Evolutionary conservation across 164 flowering plant species (phyloP), one percentile per base, ranked within the genome.

Genomic region (Litsea cubeba): DNA sequence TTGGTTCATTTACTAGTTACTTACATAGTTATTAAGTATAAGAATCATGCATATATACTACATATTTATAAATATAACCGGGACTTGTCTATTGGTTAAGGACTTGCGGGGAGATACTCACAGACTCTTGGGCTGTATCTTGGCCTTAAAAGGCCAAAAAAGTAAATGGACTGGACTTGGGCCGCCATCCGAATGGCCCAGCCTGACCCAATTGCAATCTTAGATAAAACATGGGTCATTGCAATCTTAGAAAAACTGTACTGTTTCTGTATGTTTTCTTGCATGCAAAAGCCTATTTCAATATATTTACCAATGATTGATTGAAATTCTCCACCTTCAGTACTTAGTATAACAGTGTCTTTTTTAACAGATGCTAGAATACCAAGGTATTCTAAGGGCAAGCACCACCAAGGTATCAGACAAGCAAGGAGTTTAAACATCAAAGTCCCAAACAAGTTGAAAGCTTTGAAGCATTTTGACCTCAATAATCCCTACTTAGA

Each of bases 361-460:
- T n/a, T 4, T 54, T 46, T 12, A 69, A 70, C 79, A 90, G 92
- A 87, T 70, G 90, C 89, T 65, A 82, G 84, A 71, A 84, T 72
- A 69, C 62, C 85, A 73, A 72, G 71, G 77, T 75, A 69, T 32
- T 32, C 50, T 23, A 77, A 68, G 67, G 65, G 22, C 15, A 30
- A 69, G 2, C 77, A 64, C 24, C 57, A 57, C 23, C 62, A 67
- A 63, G 70, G 18, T 22, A 5, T 23, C 54, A 72, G 51, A 58
- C 51, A 23, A 57, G 32, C 24, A 54, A 77, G 50, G 74, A 72
- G 30, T 65, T 51, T 76, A 58, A 25, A 60, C 25, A 54, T 74
- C 32, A 76, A 64, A 72, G 71, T 74, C 67, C 62, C 73, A 60
- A 79, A 82, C 70, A 76, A 80, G 62, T 58, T 83, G 50, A 84